Conservation (phyloP, 2,329 filamentous ascomycete species). For the Aaosphaeria arxii region DNA sequence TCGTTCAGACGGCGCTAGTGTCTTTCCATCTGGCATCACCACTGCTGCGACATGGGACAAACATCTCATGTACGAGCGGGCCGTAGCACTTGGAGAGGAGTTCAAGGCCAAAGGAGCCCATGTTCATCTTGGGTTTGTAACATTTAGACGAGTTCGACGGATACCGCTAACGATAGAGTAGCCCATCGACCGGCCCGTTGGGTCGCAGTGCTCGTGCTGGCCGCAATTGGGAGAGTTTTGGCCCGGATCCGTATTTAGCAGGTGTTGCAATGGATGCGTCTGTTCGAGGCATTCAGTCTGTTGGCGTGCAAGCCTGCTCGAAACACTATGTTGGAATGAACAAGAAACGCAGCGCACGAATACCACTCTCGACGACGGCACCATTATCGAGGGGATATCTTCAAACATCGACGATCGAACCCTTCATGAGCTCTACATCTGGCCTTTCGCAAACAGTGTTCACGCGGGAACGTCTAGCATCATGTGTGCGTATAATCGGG, state of each 20-base stretch:
- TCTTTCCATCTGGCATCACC: conserved; percentile 39
- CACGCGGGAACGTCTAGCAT: conserved; percentile 56
- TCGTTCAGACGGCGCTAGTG: conserved; percentile 32
- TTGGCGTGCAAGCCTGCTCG: conserved; percentile 42
- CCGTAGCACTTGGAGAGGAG: conserved; percentile 34
- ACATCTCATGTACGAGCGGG: conserved; percentile 35
- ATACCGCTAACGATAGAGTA: too few relatives aligned
- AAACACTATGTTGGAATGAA: conserved; percentile 62
- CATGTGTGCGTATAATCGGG: conserved; percentile 55
- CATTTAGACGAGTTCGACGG: too few relatives aligned
- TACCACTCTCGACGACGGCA: conserved; percentile 58
- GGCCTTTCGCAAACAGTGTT: conserved; percentile 63
- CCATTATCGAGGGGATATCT: conserved; percentile 51
- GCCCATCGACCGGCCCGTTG: conserved; percentile 50
- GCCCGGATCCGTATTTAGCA: conserved; percentile 43
- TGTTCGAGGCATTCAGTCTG: conserved; percentile 39
- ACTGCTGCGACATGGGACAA: conserved; percentile 42
- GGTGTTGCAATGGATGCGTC: conserved; percentile 42
- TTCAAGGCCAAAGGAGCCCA: conserved; percentile 38
- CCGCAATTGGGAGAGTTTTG: conserved; percentile 46
- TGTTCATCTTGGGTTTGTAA: conserved; percentile 42
- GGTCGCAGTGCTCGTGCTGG: conserved; percentile 41
- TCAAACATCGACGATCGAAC: conserved; percentile 65
- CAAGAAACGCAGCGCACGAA: conserved; percentile 51
- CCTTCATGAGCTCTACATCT: conserved; percentile 64